Evolutionary conservation across 768 basidiomycete species (phyloP).

Genomic region (Myochromella boudieri): DNA sequence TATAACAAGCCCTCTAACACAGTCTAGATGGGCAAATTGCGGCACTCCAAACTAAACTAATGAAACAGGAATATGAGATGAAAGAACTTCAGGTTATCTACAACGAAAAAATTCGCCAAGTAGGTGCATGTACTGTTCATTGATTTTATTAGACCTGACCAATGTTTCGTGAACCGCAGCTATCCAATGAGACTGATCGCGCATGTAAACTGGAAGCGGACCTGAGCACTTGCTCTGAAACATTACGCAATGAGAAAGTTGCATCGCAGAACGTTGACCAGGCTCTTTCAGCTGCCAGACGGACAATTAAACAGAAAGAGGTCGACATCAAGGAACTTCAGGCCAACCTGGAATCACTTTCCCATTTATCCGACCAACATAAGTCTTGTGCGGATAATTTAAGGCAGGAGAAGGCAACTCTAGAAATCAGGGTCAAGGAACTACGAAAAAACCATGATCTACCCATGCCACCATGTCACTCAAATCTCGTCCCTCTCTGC

Average conservation of each 20-base stretch:
- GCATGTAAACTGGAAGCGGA: constrained; percentile 54
- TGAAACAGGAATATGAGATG: constrained; percentile 39
- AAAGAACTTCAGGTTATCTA: constrained; percentile 41
- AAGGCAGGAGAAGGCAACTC: constrained; percentile 54
- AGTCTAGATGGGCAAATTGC: constrained; percentile 48
- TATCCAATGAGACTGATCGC: constrained; percentile 56
- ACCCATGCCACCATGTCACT: no score
- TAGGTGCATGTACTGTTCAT: no score
- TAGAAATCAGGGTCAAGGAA: constrained; percentile 60
- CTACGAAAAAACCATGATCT: constrained; percentile 45
- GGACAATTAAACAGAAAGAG: constrained; percentile 51
- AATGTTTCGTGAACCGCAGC: constrained; percentile 31
- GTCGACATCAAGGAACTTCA: constrained; percentile 55
- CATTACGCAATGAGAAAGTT: constrained; percentile 55
- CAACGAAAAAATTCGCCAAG: constrained; percentile 49
- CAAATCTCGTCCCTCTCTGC: constrained; percentile 37
- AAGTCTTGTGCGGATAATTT: constrained; percentile 42
- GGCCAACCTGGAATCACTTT: constrained; percentile 52
- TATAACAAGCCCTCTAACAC: constrained; percentile 9
- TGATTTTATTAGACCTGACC: constrained; percentile 6
- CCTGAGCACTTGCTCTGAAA: constrained; percentile 48
- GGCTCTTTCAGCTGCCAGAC: constrained; percentile 46
- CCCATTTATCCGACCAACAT: constrained; percentile 50
- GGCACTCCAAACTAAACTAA: constrained; percentile 42
- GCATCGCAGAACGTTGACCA: constrained; percentile 50